Evolutionary conservation across 768 basidiomycete genomes (phyloP), one percentile per base, ranked within the genome.

Genomic region (Galerina sulciceps): DNA sequence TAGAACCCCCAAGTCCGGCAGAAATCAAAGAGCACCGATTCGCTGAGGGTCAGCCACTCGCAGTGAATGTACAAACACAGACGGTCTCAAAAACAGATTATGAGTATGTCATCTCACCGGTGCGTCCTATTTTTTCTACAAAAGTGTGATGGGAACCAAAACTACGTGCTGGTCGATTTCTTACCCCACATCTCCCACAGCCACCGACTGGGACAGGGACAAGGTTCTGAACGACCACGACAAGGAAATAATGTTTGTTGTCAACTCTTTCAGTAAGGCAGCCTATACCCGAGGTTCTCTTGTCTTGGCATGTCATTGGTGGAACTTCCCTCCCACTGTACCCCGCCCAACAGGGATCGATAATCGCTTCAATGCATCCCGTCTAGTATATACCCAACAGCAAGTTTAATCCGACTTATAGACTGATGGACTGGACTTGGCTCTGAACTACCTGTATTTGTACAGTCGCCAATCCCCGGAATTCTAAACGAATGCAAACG

Each of bases 1-100:
- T 26, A 17, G 63, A 62, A 23, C 61, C 61, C 40, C 49, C 55
- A 23, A 65, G 53, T 38, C 60, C 58, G 49, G 47, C 44, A 59
- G 41, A 42, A 43, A 36, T 46, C 50, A 62, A 63, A 46, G 55
- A 63, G 18, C 35, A 58, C 20, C 40, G 45, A 35, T 60, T 48
- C 20, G 34, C 17, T 14, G 61, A 60, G 31, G 37, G 50, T 1
- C 67, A 48, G 18, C 23, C 58, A 18, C 57, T 71, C 15, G 59
- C 67, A 6, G 68, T 79, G 20, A 74, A 68, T 41, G 68, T 77
- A 6, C 72, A 77, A 31, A 75, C 71, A 37, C 74, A 74, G 48
- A 73, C 72, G 1, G 62, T 72, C 43, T 67, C 71, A 17, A 73
- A 68, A 58, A 62, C 71, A 10, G 75, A 76, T 60, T 74, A 72